Evolutionary conservation across 208 protist genomes (phyloP).

Genomic region (Trypanosoma cruzi): DNA sequence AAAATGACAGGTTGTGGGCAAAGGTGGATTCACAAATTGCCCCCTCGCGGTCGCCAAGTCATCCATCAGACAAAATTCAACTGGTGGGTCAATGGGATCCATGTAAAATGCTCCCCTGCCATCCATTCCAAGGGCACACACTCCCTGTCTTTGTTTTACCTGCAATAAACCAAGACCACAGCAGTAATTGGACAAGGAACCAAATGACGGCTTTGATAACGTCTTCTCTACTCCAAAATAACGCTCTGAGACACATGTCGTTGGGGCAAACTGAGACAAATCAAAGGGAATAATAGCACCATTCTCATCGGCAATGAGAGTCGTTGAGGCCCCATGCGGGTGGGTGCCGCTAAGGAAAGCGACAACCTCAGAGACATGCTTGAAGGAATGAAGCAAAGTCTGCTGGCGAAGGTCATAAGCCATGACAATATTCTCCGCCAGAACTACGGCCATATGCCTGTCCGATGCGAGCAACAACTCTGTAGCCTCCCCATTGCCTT

Average conservation of each 20-base stretch:
- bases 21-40: constrained; percentile 73
- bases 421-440: constrained; percentile 44
- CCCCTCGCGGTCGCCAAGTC: constrained; percentile 26
- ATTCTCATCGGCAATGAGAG: constrained; percentile 64
- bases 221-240: constrained; percentile 40
- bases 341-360: constrained; percentile 26
- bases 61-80: constrained; percentile 25
- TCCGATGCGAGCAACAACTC: constrained; percentile 56
- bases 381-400: constrained; percentile 27
- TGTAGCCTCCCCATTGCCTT: constrained; percentile 25
- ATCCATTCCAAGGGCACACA: constrained; percentile 75
- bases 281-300: constrained; percentile 58
- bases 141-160: constrained; percentile 18
- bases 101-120: constrained; percentile 48
- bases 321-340: constrained; percentile 20
- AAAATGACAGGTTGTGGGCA: constrained; percentile 57
- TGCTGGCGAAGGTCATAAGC: constrained; percentile 53
- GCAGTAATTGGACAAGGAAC: constrained; percentile 49
- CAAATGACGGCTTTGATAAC: constrained; percentile 35
- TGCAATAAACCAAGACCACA: constrained; percentile 40
- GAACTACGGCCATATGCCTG: constrained; percentile 40
- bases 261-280: constrained; percentile 20
- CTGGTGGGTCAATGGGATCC: constrained; percentile 8
- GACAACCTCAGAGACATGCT: constrained; percentile 47
- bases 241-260: constrained; percentile 27